A percentile compares a stretch with the other conserved stretches of the same genome.
phyloP scores from a whole-genome alignment of 2,329 filamentous ascomycete species.

The Torrubiellomyces zombiae region DNA sequence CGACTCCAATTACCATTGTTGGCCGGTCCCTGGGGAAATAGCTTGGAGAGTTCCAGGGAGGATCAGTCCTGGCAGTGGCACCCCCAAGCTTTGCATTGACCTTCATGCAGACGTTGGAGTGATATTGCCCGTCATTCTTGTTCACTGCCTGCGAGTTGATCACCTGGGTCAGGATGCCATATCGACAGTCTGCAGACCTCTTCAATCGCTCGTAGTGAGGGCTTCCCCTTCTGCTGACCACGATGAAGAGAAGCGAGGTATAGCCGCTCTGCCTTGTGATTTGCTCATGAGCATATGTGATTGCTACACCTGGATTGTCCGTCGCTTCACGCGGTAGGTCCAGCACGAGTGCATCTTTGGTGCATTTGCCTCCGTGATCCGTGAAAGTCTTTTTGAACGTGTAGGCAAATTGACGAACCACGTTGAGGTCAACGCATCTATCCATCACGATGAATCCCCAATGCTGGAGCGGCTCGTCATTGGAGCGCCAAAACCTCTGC shows the following conservation, averaged over 20 bases:
- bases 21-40: conserved; percentile 25
- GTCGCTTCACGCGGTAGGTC: conserved; percentile 13
- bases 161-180: conserved; percentile 70
- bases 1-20: conserved; percentile 78
- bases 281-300: conserved; percentile 24
- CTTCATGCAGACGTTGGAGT: conserved; percentile 91
- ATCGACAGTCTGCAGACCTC: conserved; percentile 73
- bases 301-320: conserved; percentile 31
- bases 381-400: conserved; percentile 28
- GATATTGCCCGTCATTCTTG: conserved; percentile 64
- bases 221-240: conserved; percentile 55
- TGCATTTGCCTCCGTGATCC: conserved; percentile 31
- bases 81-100: conserved; percentile 92
- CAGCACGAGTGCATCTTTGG: conserved; percentile 16
- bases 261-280: conserved; percentile 36
- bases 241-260: conserved; percentile 66
- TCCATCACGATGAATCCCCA: conserved; percentile 64
- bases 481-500: conserved; percentile 54
- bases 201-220: conserved; percentile 73
- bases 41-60: conserved; percentile 16
- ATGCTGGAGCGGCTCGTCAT: conserved; percentile 41
- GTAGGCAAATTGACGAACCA: conserved; percentile 15
- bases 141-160: conserved; percentile 54
- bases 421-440: conserved; percentile 27
- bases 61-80: conserved; percentile 38